Evolutionary conservation across 2,329 filamentous ascomycete genomes (phyloP).

Genomic region (Botrytis tulipae): DNA sequence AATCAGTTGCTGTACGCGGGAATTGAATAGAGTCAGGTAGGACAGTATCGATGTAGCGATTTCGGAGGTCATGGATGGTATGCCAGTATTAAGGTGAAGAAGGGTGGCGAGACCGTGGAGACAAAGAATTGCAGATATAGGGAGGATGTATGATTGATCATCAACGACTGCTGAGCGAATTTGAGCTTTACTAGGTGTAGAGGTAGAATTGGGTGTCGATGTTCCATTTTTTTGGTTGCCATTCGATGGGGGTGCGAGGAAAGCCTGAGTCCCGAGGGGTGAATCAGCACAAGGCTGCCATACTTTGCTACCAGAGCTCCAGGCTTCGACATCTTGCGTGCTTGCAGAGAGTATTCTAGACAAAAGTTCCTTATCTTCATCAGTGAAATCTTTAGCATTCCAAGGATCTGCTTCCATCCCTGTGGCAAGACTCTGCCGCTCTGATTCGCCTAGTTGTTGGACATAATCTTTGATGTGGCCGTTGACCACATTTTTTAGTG

Average conservation of each 20-base stretch:
- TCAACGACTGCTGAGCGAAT: slow-evolving; percentile 74
- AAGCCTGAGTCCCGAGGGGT: slow-evolving; percentile 27
- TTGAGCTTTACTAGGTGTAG: slow-evolving; percentile 55
- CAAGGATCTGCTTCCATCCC: slow-evolving; percentile 80
- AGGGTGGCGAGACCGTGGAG: slow-evolving; percentile 80
- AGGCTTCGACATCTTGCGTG: slow-evolving; percentile 65
- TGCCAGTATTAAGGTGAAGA: slow-evolving; percentile 76
- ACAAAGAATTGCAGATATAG: slow-evolving; percentile 77
- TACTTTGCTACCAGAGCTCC: slow-evolving; percentile 60
- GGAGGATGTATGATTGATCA: slow-evolving; percentile 80
- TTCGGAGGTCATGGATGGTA: slow-evolving; percentile 85
- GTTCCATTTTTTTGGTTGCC: slow-evolving; percentile 42
- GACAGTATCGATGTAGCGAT: slow-evolving; percentile 77
- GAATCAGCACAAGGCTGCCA: slow-evolving; percentile 47
- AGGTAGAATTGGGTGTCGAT: slow-evolving; percentile 23
- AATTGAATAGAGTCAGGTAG: slow-evolving; percentile 92
- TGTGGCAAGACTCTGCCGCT: slow-evolving; percentile 72
- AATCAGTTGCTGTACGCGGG: slow-evolving; percentile 91
- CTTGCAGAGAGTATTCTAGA: slow-evolving; percentile 65
- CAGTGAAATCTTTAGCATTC: slow-evolving; percentile 73
- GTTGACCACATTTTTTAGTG: slow-evolving; percentile 77
- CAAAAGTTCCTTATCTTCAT: slow-evolving; percentile 59
- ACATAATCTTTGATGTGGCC: slow-evolving; percentile 80
- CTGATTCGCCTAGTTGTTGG: slow-evolving; percentile 64
- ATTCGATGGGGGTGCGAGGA: slow-evolving; percentile 14